A percentile compares a stretch with the other conserved stretches of the same genome.
Conservation (phyloP, 2,329 filamentous ascomycete genomes). For the Neofusicoccum parvum region DNA sequence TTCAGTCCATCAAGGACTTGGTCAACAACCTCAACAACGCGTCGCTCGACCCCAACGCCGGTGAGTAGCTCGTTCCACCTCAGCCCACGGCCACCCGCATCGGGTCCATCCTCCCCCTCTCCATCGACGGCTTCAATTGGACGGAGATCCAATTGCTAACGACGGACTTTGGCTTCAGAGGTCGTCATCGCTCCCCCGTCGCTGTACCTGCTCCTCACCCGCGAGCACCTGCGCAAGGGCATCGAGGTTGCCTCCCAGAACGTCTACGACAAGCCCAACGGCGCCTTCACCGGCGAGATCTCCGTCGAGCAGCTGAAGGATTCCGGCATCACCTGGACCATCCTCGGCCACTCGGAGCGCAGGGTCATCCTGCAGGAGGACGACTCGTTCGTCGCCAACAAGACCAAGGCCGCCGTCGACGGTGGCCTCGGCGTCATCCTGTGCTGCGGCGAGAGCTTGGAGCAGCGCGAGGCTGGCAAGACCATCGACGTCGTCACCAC, state of each 20-base stretch:
- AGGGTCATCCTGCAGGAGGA: slow-evolving; percentile 85
- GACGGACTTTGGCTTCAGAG: slow-evolving; percentile 57
- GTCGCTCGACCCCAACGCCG: slow-evolving; percentile 73
- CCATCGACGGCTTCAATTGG: neutral
- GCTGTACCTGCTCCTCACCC: slow-evolving; percentile 86
- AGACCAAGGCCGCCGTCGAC: slow-evolving; percentile 91
- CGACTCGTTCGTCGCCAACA: slow-evolving; percentile 83
- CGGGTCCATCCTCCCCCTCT: slow-evolving; percentile 4
- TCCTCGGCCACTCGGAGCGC: slow-evolving; percentile 94
- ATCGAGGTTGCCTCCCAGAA: slow-evolving; percentile 94
- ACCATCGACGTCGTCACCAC: slow-evolving; percentile 83
- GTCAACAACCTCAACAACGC: slow-evolving; percentile 86
- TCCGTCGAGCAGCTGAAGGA: slow-evolving; percentile 90
- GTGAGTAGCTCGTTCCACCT: slow-evolving; percentile 51
- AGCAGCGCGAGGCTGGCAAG: slow-evolving; percentile 83
- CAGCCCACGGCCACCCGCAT: slow-evolving; percentile 8
- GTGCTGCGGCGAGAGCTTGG: slow-evolving; percentile 94
- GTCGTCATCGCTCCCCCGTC: slow-evolving; percentile 90
- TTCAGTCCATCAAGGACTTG: slow-evolving; percentile 87
- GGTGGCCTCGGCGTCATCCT: slow-evolving; percentile 89
- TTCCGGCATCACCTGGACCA: slow-evolving; percentile 82
- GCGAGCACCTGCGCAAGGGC: slow-evolving; percentile 72
- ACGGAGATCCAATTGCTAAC: neutral
- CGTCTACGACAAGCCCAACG: slow-evolving; percentile 95
- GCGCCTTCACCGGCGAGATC: slow-evolving; percentile 97